Percentiles rank a stretch among this genome's conserved stretches.
phyloP scores from a whole-genome alignment of 1,284 basidiomycete genomes.

The Pisolithus thermaeus region DNA sequence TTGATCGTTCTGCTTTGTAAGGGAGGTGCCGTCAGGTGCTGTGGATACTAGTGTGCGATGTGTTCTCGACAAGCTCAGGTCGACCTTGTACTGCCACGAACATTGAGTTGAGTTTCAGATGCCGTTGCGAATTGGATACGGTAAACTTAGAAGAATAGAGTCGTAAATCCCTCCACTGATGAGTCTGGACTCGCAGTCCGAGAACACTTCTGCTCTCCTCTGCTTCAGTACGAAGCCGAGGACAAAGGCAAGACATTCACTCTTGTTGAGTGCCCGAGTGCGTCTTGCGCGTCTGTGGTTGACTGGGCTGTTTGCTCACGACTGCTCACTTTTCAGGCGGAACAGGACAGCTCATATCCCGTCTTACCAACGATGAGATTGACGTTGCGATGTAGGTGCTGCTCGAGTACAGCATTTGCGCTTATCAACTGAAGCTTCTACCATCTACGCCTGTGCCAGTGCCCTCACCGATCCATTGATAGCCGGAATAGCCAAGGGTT shows the following conservation, averaged over 20 bases:
- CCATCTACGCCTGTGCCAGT: conserved; percentile 32
- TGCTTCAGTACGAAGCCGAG: conserved; percentile 67
- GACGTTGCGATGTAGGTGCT: conserved; percentile 77
- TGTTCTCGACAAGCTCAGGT: background rate
- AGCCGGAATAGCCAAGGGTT: conserved; percentile 78
- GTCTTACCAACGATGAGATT: conserved; percentile 79
- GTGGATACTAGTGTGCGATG: too few relatives aligned
- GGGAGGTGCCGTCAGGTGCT: too few relatives aligned
- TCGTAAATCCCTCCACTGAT: conserved; percentile 1
- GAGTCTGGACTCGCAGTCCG: conserved; percentile 46
- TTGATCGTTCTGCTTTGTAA: too few relatives aligned
- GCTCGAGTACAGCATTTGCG: background rate
- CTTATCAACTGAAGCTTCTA: conserved; percentile 1
- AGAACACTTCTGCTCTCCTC: conserved; percentile 88
- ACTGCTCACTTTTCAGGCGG: conserved; percentile 49
- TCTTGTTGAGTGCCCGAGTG: conserved; percentile 87
- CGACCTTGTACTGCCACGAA: background rate
- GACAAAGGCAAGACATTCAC: conserved; percentile 71
- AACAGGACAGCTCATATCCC: conserved; percentile 85
- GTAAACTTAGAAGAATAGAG: conserved; percentile 9
- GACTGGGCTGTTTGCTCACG: conserved; percentile 1
- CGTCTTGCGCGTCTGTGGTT: conserved; percentile 12
- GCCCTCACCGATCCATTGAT: conserved; percentile 93
- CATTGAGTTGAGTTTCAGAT: conserved; percentile 7
- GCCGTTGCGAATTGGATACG: conserved; percentile 28